phyloP scores from a whole-genome alignment of 177 flowering plant species.

The Tripterygium wilfordii region DNA sequence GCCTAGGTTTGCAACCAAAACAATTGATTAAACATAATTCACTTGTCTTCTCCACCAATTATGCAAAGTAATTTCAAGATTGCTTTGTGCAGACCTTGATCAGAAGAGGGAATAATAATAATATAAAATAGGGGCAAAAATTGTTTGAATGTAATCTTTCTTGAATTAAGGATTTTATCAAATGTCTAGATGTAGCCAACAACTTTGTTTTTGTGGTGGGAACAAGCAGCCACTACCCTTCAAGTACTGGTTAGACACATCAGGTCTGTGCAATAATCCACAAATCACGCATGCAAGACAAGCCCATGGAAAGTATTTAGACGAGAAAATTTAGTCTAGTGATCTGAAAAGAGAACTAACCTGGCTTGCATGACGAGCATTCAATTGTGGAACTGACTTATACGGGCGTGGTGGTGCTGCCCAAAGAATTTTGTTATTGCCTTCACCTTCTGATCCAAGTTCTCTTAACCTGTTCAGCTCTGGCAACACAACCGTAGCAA shows the following conservation, averaged over 20 bases:
- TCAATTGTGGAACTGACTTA: background rate
- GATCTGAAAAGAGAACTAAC: slow-evolving; percentile 3
- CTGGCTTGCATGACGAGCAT: background rate
- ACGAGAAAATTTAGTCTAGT: background rate
- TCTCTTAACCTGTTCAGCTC: slow-evolving; percentile 42
- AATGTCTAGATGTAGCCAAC: no score
- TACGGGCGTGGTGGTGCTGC: background rate
- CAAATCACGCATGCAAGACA: background rate
- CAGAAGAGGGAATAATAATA: no score
- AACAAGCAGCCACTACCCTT: no score
- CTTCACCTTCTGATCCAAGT: slow-evolving; percentile 15
- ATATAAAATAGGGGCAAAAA: no score
- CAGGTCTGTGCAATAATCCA: background rate
- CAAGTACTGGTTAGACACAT: background rate
- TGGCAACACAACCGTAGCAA: slow-evolving; percentile 38
- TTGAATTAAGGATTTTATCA: no score
- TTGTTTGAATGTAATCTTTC: no score
- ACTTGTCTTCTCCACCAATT: no score
- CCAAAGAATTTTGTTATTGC: background rate
- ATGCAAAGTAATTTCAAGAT: no score
- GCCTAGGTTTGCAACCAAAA: no score
- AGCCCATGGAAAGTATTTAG: background rate
- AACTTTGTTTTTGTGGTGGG: no score
- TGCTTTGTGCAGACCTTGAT: no score
- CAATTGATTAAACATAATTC: no score